Evolutionary conservation across 2,329 filamentous ascomycete genomes (phyloP).

Genomic region (Fonsecaea pedrosoi): DNA sequence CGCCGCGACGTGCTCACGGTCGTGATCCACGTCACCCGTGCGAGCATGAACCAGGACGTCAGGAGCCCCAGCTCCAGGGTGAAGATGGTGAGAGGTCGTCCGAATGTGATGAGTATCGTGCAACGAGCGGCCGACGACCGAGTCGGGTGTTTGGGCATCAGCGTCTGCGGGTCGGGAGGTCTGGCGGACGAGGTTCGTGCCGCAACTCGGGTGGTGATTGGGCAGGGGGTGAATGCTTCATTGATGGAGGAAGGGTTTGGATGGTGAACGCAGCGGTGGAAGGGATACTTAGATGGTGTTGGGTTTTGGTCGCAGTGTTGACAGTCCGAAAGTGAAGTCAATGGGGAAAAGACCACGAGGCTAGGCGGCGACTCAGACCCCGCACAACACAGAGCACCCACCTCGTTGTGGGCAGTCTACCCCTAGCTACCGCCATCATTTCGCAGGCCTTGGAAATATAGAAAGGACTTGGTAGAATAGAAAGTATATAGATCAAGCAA

Average conservation of each 20-base stretch:
- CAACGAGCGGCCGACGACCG: constrained; percentile 81
- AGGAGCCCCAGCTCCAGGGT: constrained; percentile 77
- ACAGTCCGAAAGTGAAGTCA: too few species aligned
- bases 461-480: too few species aligned
- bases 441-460: too few species aligned
- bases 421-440: too few species aligned
- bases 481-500: too few species aligned
- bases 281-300: too few species aligned
- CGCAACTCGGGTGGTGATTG: constrained; percentile 69
- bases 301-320: too few species aligned
- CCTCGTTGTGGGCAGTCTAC: too few species aligned
- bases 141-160: constrained; percentile 85
- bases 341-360: too few species aligned
- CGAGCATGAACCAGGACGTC: constrained; percentile 66
- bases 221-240: constrained; percentile 65
- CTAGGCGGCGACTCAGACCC: too few species aligned
- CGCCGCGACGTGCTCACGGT: constrained; percentile 74
- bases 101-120: constrained; percentile 78
- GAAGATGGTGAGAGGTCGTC: constrained; percentile 88
- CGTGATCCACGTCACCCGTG: neutral
- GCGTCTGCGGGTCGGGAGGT: constrained; percentile 76
- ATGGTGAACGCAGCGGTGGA: constrained; percentile 32
- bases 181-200: constrained; percentile 76
- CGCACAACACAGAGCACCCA: too few species aligned
- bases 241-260: constrained; percentile 78